Conservation (phyloP, 2,329 filamentous ascomycete species). For the Aspergillus sp. region DNA sequence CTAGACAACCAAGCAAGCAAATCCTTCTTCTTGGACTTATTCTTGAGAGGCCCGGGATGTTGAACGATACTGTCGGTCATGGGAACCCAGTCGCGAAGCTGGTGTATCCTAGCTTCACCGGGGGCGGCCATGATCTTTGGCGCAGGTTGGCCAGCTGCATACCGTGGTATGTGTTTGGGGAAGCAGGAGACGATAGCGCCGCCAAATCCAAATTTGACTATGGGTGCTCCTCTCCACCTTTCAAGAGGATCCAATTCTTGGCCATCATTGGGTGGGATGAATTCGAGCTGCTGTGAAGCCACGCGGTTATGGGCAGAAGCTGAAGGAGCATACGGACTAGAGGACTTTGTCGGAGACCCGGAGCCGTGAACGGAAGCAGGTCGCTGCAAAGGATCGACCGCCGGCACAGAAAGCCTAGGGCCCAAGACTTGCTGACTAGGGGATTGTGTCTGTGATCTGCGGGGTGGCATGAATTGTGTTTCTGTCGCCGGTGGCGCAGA, state of each 20-base stretch:
- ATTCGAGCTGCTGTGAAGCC: constrained; percentile 51
- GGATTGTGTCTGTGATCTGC: constrained; percentile 57
- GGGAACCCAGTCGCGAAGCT: constrained; percentile 69
- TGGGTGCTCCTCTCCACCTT: constrained; percentile 84
- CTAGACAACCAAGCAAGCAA: constrained; percentile 73
- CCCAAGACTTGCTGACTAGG: constrained; percentile 54
- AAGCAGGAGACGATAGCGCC: constrained; percentile 81
- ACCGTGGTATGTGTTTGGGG: constrained; percentile 83
- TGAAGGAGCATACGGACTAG: constrained; percentile 35
- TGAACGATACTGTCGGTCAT: constrained; percentile 69
- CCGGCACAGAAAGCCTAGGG: constrained; percentile 42
- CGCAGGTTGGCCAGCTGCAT: constrained; percentile 67
- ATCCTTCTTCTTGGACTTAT: constrained; percentile 96
- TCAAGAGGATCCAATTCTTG: constrained; percentile 70
- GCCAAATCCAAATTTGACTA: constrained; percentile 85
- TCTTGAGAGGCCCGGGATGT: constrained; percentile 86
- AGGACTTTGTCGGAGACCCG: constrained; percentile 37
- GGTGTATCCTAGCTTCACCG: constrained; percentile 77
- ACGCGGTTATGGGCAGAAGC: constrained; percentile 36
- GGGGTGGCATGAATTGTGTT: constrained; percentile 38
- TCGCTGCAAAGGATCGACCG: constrained; percentile 47
- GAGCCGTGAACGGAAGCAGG: constrained; percentile 56
- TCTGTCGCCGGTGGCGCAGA: constrained; percentile 22
- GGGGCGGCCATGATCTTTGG: constrained; percentile 79
- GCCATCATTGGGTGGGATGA: constrained; percentile 56